These are phyloP conservation scores for Ophiosphaerella herpotricha DNA, from an alignment of 2,329 filamentous ascomycete species.

Conservation along the genomic window DNA sequence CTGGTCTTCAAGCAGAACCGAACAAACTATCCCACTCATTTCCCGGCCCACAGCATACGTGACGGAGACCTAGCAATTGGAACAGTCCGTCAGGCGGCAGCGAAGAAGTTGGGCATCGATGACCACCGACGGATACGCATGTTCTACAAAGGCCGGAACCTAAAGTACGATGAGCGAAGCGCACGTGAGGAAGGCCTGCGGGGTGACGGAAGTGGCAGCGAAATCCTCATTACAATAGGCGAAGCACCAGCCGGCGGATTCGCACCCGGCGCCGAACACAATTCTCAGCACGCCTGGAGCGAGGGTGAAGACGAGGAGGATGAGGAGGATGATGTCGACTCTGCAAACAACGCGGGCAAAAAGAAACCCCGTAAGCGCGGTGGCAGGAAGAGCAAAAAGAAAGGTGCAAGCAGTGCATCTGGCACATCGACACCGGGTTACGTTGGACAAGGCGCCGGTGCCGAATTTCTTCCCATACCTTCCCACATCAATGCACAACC, in stretches of 20 bases:
- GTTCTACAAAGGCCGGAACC: slow-evolving; percentile 72
- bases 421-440: slow-evolving; percentile 50
- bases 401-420: slow-evolving; percentile 47
- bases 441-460: slow-evolving; percentile 32
- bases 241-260: slow-evolving; percentile 53
- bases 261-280: slow-evolving; percentile 45
- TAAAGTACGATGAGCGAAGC: slow-evolving; percentile 66
- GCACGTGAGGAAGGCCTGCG: slow-evolving; percentile 63
- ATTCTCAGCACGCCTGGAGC: slow-evolving; percentile 32
- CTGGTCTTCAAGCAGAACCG: slow-evolving; percentile 71
- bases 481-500: slow-evolving; percentile 39
- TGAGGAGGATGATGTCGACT: slow-evolving; percentile 34
- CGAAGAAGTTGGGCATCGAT: slow-evolving; percentile 67
- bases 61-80: slow-evolving; percentile 71
- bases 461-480: slow-evolving; percentile 46
- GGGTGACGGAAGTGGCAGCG: slow-evolving; percentile 62
- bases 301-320: slow-evolving; percentile 49
- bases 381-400: slow-evolving; percentile 53
- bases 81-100: slow-evolving; percentile 70
- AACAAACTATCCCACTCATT: slow-evolving; percentile 69
- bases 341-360: slow-evolving; percentile 34
- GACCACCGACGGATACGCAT: slow-evolving; percentile 66
- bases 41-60: slow-evolving; percentile 75
- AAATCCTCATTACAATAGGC: slow-evolving; percentile 63
- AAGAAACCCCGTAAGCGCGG: slow-evolving; percentile 41